A percentile compares a stretch with the other conserved stretches of the same genome.
phyloP scores from a whole-genome alignment of 2,329 filamentous ascomycete species.

The Trichoderma atroviride region DNA sequence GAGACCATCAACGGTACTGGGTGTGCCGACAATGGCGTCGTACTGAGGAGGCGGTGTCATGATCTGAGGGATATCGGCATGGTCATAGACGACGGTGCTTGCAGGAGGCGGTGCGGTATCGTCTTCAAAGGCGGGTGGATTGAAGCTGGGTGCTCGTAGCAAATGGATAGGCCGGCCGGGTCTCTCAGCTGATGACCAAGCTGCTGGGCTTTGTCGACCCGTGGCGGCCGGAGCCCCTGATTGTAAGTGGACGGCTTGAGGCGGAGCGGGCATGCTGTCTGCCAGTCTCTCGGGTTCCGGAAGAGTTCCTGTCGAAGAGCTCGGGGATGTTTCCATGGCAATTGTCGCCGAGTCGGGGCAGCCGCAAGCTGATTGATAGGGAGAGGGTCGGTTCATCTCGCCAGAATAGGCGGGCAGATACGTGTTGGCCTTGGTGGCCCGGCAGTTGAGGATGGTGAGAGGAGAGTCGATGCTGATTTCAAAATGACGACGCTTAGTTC shows the following conservation, averaged over 20 bases:
- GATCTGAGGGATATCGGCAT: conserved; percentile 39
- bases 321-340: conserved; percentile 66
- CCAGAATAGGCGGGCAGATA: conserved; percentile 76
- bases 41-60: conserved; percentile 86
- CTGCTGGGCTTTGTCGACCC: conserved; percentile 30
- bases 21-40: conserved; percentile 72
- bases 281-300: conserved; percentile 42
- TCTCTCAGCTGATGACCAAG: not conserved
- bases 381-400: conserved; percentile 52
- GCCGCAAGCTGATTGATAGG: conserved; percentile 53
- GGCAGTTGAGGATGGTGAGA: conserved; percentile 90
- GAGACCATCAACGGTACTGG: conserved; percentile 67
- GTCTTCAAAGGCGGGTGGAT: conserved; percentile 84
- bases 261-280: conserved; percentile 49
- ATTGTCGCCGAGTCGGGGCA: conserved; percentile 56
- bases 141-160: conserved; percentile 80
- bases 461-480: conserved; percentile 97
- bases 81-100: conserved; percentile 30
- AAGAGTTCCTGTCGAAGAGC: conserved; percentile 59
- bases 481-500: conserved; percentile 79
- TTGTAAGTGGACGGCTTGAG: conserved; percentile 59
- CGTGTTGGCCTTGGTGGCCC: conserved; percentile 88
- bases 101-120: conserved; percentile 53
- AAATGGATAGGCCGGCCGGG: conserved; percentile 74
- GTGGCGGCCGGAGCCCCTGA: conserved; percentile 32